Percentiles rank a stretch among this genome's conserved stretches.
These are phyloP conservation scores for Penicillium sp. DNA, from an alignment of 2,329 filamentous ascomycete genomes.

Conservation along the genomic window DNA sequence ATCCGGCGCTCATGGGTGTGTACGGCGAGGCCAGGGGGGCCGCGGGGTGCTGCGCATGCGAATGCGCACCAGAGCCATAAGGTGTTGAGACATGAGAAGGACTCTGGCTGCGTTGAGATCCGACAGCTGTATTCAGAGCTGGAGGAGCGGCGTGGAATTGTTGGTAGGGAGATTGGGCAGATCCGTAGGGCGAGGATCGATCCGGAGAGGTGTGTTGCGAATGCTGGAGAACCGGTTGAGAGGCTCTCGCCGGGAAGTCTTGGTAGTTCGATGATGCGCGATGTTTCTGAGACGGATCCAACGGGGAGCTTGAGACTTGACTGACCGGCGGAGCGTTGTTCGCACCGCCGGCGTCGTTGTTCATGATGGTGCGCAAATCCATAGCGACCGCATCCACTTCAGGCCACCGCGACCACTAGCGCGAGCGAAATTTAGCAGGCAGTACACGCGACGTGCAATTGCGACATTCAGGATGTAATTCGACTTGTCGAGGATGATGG, in stretches of 20 bases:
- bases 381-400: slow-evolving; percentile 33
- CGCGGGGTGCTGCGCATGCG: slow-evolving; percentile 24
- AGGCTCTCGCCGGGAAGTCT: slow-evolving; percentile 28
- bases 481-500: slow-evolving; percentile 5
- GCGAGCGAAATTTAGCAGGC: slow-evolving; percentile 15
- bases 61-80: slow-evolving; percentile 27
- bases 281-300: slow-evolving; percentile 26
- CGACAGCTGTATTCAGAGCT: slow-evolving; percentile 27
- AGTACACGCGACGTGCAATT: slow-evolving; percentile 12
- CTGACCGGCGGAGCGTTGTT: slow-evolving; percentile 28
- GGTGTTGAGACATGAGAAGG: slow-evolving; percentile 27
- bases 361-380: slow-evolving; percentile 52
- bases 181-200: slow-evolving; percentile 36
- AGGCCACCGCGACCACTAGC: slow-evolving; percentile 18
- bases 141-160: slow-evolving; percentile 30
- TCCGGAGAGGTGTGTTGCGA: slow-evolving; percentile 43
- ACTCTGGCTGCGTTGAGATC: slow-evolving; percentile 31
- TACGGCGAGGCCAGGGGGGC: slow-evolving; percentile 36
- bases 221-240: slow-evolving; percentile 43
- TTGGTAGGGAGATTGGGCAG: slow-evolving; percentile 39
- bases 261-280: slow-evolving; percentile 26
- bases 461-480: slow-evolving; percentile 18
- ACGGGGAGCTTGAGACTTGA: slow-evolving; percentile 27
- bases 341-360: slow-evolving; percentile 38
- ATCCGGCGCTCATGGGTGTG: slow-evolving; percentile 32